phyloP scores from a whole-genome alignment of 768 basidiomycete genomes.

The Mycena indigotica region DNA sequence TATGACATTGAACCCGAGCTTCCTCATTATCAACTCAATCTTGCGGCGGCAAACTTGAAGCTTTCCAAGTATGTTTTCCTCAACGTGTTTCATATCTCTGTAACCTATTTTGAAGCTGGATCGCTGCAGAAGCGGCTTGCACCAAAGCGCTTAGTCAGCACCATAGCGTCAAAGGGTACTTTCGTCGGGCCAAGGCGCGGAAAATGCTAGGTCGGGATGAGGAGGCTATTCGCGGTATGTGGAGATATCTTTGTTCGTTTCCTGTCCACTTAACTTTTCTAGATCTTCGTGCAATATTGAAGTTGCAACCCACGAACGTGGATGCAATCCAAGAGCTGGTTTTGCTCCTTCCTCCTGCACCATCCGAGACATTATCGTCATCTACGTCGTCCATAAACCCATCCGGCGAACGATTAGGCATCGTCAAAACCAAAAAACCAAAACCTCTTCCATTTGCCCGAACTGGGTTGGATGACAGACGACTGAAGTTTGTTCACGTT shows the following conservation, averaged over 20 bases:
- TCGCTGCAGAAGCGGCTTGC: constrained; percentile 72
- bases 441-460: constrained; percentile 57
- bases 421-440: constrained; percentile 42
- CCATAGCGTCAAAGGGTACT: constrained; percentile 68
- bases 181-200: constrained; percentile 67
- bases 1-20: constrained; percentile 69
- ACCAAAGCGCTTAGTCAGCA: constrained; percentile 66
- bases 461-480: constrained; percentile 52
- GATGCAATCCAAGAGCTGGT: constrained; percentile 64
- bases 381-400: constrained; percentile 17
- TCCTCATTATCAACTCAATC: constrained; percentile 75
- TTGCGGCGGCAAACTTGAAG: constrained; percentile 75
- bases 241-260: no score
- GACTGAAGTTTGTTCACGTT: constrained; percentile 53
- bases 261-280: no score
- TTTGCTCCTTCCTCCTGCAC: constrained; percentile 36
- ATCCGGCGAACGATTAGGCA: constrained; percentile 37
- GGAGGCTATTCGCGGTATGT: constrained; percentile 62
- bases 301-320: constrained; percentile 62
- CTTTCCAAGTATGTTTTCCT: constrained; percentile 56
- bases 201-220: constrained; percentile 57
- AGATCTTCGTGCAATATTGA: constrained; percentile 60
- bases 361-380: constrained; percentile 9
- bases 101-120: constrained; percentile 50
- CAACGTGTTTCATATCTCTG: constrained; percentile 8